These are phyloP conservation scores for Eucalyptus pauciflora DNA, from an alignment of 345 rosid species.

Conservation along the genomic window DNA sequence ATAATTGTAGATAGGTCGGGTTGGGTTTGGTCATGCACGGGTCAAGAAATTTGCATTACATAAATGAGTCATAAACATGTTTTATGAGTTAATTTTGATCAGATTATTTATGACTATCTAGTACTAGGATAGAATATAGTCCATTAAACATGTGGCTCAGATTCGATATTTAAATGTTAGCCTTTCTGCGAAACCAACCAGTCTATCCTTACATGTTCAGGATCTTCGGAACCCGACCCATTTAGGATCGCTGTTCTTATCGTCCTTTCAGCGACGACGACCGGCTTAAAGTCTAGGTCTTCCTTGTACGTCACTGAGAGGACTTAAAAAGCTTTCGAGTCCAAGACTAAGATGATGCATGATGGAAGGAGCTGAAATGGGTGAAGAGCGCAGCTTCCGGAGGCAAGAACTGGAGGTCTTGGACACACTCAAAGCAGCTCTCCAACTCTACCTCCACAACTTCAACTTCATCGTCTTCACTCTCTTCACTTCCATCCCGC, in stretches of 20 bases:
- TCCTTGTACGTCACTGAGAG: neutral
- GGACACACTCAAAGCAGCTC: neutral
- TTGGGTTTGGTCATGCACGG: accelerated
- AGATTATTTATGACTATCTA: accelerated
- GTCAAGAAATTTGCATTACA: accelerated
- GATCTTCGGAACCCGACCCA: neutral
- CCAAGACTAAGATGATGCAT: neutral
- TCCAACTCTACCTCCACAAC: neutral
- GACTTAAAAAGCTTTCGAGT: neutral
- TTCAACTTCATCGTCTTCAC: neutral
- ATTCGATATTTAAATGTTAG: too few relatives aligned
- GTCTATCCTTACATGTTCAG: neutral
- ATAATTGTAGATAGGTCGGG: too few relatives aligned
- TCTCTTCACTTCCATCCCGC: neutral
- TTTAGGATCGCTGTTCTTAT: neutral
- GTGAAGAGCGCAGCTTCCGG: neutral
- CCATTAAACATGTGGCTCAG: neutral
- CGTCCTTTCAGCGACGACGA: neutral
- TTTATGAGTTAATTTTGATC: too few relatives aligned
- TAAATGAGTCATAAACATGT: too few relatives aligned
- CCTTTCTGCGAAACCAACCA: neutral
- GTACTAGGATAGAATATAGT: neutral
- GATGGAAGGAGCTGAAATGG: neutral
- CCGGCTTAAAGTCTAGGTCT: neutral
- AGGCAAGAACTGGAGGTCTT: neutral